A percentile compares a stretch with the other conserved stretches of the same genome.
These are phyloP conservation scores for Claviceps pazoutovae DNA, from an alignment of 2,329 filamentous ascomycete species.

Conservation along the genomic window DNA sequence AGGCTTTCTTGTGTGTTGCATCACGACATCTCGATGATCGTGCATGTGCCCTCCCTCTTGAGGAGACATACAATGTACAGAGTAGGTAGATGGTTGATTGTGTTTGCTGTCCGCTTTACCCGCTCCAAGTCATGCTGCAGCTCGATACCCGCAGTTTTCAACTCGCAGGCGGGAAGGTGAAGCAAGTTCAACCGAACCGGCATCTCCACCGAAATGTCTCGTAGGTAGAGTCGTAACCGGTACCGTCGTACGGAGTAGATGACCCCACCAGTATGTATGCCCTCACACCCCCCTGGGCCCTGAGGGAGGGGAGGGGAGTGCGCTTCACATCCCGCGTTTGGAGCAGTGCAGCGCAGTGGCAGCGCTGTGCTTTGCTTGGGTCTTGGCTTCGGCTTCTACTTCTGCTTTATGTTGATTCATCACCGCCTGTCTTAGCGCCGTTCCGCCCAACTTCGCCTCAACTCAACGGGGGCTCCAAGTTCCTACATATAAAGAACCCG, in stretches of 20 bases:
- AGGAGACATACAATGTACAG: too few relatives aligned
- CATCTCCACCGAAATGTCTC: conserved; percentile 1
- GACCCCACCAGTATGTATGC: not conserved
- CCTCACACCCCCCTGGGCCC: not conserved
- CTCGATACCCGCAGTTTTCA: not conserved
- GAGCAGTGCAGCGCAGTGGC: not conserved
- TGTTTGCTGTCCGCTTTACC: too few relatives aligned
- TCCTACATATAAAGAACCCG: too few relatives aligned
- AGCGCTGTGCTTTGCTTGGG: not conserved
- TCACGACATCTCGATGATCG: too few relatives aligned
- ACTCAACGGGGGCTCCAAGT: too few relatives aligned
- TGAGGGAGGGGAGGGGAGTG: not conserved
- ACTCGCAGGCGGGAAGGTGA: conserved; percentile 1
- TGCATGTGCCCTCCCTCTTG: too few relatives aligned
- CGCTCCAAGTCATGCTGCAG: too few relatives aligned
- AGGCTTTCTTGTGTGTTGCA: too few relatives aligned
- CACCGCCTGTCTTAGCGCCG: conserved; percentile 1
- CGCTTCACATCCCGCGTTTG: not conserved
- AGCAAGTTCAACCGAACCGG: not conserved
- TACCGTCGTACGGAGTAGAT: too few relatives aligned
- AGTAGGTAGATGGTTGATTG: too few relatives aligned
- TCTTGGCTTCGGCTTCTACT: not conserved
- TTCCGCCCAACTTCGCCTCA: not conserved
- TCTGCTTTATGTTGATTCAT: conserved; percentile 1
- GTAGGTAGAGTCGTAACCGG: too few relatives aligned